These are phyloP conservation scores for Dactylellina drechsleri DNA, from an alignment of 2,329 filamentous ascomycete species.

Conservation along the genomic window DNA sequence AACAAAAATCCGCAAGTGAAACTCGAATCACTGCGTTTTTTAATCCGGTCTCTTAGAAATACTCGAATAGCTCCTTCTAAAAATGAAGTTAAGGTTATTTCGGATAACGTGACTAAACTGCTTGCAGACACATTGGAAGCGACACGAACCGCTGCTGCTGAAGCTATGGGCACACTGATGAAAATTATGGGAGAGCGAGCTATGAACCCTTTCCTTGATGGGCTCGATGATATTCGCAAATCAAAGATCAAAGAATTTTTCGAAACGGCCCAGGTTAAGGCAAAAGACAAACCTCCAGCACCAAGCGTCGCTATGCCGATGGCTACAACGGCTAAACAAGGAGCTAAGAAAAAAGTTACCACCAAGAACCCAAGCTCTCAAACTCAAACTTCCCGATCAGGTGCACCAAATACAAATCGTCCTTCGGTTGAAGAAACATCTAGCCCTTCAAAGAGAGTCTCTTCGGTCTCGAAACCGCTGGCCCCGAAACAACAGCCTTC, in stretches of 20 bases:
- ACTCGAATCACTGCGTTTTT: constrained; percentile 90
- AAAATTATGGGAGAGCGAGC: constrained; percentile 97
- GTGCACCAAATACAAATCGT: constrained; percentile 60
- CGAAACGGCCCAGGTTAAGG: constrained; percentile 82
- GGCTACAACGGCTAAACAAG: constrained; percentile 59
- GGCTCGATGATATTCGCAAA: constrained; percentile 93
- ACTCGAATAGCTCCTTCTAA: constrained; percentile 86
- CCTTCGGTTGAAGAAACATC: constrained; percentile 63
- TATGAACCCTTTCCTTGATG: constrained; percentile 92
- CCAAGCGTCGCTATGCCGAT: constrained; percentile 67
- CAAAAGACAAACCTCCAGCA: constrained; percentile 81
- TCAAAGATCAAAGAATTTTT: constrained; percentile 94
- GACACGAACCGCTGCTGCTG: constrained; percentile 86
- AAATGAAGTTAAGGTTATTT: constrained; percentile 82
- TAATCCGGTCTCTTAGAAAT: constrained; percentile 85
- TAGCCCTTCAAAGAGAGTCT: constrained; percentile 62
- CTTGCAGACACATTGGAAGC: constrained; percentile 87
- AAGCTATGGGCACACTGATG: constrained; percentile 93
- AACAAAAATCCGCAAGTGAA: constrained; percentile 99
- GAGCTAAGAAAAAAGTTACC: constrained; percentile 64
- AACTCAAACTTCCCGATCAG: constrained; percentile 61
- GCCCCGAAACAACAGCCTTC: constrained; percentile 56
- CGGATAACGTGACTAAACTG: constrained; percentile 89
- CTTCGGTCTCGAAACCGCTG: constrained; percentile 67
- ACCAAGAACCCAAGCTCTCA: constrained; percentile 69